Base-by-base conservation (phyloP, 192 early-diverging fungal genomes). In the Chytriomyces hyalinus region DNA sequence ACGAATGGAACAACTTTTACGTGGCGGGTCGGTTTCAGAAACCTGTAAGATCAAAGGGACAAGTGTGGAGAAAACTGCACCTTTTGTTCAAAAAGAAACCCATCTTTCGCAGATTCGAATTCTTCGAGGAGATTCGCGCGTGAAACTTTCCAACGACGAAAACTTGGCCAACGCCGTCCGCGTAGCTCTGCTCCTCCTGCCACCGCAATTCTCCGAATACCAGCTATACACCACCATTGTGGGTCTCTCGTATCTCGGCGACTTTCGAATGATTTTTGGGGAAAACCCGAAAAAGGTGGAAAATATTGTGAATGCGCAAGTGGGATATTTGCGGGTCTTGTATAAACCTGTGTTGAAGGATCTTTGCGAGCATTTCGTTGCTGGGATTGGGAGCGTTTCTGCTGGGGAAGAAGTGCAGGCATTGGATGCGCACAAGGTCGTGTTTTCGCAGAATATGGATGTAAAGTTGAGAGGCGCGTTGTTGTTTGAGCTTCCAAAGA, bases 1-100 rank as follows among this genome's bases (percentile, higher is more conserved):
- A 92, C 46, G 92, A 98, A 83, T 99, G 98, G 98, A 93, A 96
- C 65, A 92, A 94, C 4, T 83, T 98, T 70, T 99, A 99, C 81
- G 75, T 98, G 6, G 95, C 98, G 5, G 98, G 98, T 2, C 90
- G 98, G 60, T 90, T 99, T 89, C 97, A 98, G 70, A 99, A 99
- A 78, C 98, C 98, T 8, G 93, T 93, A 85, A 80, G 82, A 82
- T 65, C 36, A 36, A 36, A 36, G 36, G 4, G 36, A 36, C 0
- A 2, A 36, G 36, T 36, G 4, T 36, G 36, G 36, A 36, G 36
- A 36, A 2, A 36, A 36, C 1, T 36, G 36, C 36, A 36, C 0
- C 17, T 78, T 8, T 24, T 75, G 22, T 36, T 66, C 50, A 6
- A n/a, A 79, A 11, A 22, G 5, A 17, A 15, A 20, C n/a, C 59